Conservation (phyloP, 116 monocot genomes). For the Cymodocea nodosa region DNA sequence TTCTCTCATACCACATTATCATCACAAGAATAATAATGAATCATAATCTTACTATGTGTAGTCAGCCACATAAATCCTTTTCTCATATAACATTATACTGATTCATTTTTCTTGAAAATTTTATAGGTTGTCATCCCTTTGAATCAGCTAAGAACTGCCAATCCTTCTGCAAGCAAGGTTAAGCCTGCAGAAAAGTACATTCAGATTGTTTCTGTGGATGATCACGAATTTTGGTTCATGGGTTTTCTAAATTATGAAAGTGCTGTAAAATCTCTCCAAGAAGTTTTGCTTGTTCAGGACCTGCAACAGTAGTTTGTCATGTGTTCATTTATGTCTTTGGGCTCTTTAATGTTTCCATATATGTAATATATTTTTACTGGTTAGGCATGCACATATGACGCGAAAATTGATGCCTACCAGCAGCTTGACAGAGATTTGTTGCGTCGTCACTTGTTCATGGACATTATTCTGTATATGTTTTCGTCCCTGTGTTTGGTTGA, state of each 20-base stretch:
- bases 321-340: not conserved
- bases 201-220: conserved; percentile 55
- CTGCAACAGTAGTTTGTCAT: not conserved
- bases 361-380: not conserved
- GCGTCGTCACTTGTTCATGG: not conserved
- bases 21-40: no score
- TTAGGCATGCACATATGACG: not conserved
- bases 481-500: no score
- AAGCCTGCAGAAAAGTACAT: conserved; percentile 63
- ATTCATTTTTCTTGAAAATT: no score
- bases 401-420: not conserved
- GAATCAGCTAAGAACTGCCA: conserved; percentile 43
- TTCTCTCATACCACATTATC: no score
- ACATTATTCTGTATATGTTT: no score
- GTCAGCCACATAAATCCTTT: no score
- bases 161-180: conserved; percentile 40
- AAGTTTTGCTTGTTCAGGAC: conserved; percentile 8
- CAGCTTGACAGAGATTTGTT: not conserved
- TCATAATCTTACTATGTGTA: no score
- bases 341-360: not conserved
- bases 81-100: no score
- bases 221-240: conserved; percentile 84
- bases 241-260: conserved; percentile 60
- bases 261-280: conserved; percentile 47
- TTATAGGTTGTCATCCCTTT: conserved; percentile 54